Evolutionary conservation across 805 yeast genomes (phyloP), one percentile per base, ranked within the genome.

Genomic region (Kuraishia hungarica): DNA sequence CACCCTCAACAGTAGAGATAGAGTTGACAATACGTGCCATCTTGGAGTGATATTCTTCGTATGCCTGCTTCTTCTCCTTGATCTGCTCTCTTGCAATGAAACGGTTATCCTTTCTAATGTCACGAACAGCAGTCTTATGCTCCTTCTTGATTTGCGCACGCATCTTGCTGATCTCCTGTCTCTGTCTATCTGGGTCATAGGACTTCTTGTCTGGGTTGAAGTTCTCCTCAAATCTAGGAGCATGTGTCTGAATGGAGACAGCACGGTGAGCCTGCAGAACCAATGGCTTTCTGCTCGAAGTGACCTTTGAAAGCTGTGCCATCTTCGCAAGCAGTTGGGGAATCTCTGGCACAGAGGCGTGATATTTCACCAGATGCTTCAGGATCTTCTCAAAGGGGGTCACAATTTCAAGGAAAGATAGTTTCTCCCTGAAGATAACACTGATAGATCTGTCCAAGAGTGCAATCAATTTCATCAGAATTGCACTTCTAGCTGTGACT

Each of bases 151-250:
- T 73, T 72, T 88, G 89, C 21, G 87, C 84, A 71, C 81, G 82
- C 75, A 93, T 80, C 77, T 94, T 94, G 67, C 78, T 79, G 62
- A 89, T 72, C 70, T 94, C 98, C 61, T 84, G 89, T 70, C 94
- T 80, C 57, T 86, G 84, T 61, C 84, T 78, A 67, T 92, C 87
- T 53, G 87, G 80, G 68, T 93, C 97, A 69, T 90, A 87, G 8
- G 96, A 88, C 73, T 89, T 92, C 81, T 84, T 89, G 67, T 90
- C 97, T 55, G 97, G 97, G 73, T 92, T 93, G 81, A 86, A 94
- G 76, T 91, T 90, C 65, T 90, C 98, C 72, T 93, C 97, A 68
- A 87, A 94, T 71, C 88, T 85, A 60, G 99, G 99, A 43, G 91
- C 87, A 64, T 80, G 80, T 1, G 96, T 80, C 48, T 91, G 85